A percentile compares a stretch with the other conserved stretches of the same genome.
Conservation (phyloP, 257 asterid genomes). For the Penstemon davidsonii region DNA sequence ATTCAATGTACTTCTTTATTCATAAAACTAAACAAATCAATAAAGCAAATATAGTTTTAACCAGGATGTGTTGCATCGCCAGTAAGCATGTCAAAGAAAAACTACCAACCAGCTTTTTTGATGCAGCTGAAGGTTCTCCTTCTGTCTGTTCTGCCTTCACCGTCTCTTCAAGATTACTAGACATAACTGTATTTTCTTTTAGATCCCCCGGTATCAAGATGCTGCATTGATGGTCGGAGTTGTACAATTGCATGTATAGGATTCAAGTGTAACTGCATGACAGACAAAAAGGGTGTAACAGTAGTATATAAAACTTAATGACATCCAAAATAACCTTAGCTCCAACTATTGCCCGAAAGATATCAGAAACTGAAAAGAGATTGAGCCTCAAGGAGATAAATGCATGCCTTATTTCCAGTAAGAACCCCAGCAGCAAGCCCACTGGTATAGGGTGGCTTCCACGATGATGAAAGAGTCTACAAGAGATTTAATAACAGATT, state of each 20-base stretch:
- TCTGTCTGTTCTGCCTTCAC: slow-evolving; percentile 47
- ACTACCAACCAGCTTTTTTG: slow-evolving; percentile 55
- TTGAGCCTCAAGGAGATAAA: slow-evolving; percentile 8
- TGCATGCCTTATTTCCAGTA: slow-evolving; percentile 64
- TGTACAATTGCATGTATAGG: slow-evolving; percentile 81
- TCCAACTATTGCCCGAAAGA: not conserved
- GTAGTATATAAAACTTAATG: slow-evolving; percentile 15
- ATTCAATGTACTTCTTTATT: slow-evolving; percentile 5
- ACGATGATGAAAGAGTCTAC: slow-evolving; percentile 58
- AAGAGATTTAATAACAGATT: slow-evolving; percentile 22
- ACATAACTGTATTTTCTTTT: slow-evolving; percentile 38
- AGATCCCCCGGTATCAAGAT: slow-evolving; percentile 37
- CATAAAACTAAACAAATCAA: not conserved
- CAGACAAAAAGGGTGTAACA: slow-evolving; percentile 22
- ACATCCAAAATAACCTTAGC: slow-evolving; percentile 7
- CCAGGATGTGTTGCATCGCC: not conserved
- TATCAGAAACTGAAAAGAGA: slow-evolving; percentile 15
- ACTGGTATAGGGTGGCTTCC: slow-evolving; percentile 57
- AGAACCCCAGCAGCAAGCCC: slow-evolving; percentile 71
- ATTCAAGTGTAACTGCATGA: slow-evolving; percentile 80
- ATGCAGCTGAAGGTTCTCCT: slow-evolving; percentile 41
- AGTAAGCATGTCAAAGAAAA: slow-evolving; percentile 8
- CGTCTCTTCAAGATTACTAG: slow-evolving; percentile 36
- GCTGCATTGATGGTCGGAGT: slow-evolving; percentile 77
- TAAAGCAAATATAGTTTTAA: not conserved